Conservation (phyloP, 2,329 filamentous ascomycete genomes). For the Paecilomyces formosus region DNA sequence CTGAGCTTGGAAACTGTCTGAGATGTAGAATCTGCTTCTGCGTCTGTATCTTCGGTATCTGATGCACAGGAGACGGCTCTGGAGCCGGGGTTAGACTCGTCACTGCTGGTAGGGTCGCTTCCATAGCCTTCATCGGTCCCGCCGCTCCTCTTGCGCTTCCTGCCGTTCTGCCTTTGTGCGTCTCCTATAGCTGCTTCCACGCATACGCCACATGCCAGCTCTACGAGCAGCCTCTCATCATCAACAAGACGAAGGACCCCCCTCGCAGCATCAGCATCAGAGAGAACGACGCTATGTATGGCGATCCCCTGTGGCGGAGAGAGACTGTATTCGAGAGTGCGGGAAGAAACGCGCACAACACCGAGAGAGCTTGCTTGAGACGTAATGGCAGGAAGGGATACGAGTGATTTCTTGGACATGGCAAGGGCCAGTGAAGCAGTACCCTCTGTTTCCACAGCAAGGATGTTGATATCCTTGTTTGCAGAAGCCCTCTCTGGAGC, state of each 20-base stretch:
- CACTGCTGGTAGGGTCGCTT: neutral
- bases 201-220: constrained; percentile 77
- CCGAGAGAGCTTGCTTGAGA: constrained; percentile 69
- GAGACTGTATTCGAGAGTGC: constrained; percentile 59
- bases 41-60: neutral
- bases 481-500: neutral
- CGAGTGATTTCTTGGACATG: constrained; percentile 46
- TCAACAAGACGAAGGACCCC: constrained; percentile 72
- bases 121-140: constrained; percentile 3
- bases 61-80: neutral
- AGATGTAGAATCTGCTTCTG: constrained; percentile 1
- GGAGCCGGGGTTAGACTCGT: neutral
- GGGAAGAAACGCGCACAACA: constrained; percentile 60
- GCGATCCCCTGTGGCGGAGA: constrained; percentile 37
- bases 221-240: constrained; percentile 73
- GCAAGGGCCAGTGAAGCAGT: constrained; percentile 63
- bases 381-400: constrained; percentile 64
- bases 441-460: constrained; percentile 70
- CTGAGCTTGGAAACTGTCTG: constrained; percentile 42
- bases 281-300: constrained; percentile 56
- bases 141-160: neutral
- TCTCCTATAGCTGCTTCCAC: constrained; percentile 46
- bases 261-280: constrained; percentile 70
- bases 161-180: constrained; percentile 9
- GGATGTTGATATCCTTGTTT: constrained; percentile 42